Conservation (phyloP, 2,329 filamentous ascomycete genomes). For the Simplicillium sp. region DNA sequence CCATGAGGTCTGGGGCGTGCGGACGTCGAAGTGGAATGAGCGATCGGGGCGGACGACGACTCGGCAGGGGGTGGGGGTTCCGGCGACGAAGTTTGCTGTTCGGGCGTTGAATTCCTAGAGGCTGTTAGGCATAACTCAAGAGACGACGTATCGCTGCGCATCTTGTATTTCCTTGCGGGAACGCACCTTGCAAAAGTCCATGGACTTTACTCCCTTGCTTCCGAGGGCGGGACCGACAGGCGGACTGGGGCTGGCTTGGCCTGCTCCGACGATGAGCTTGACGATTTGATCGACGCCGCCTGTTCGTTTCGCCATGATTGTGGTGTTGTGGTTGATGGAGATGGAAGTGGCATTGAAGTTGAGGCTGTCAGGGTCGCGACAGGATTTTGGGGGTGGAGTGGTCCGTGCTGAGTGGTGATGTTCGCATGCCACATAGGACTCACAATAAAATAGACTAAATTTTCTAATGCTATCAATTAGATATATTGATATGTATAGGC, state of each 20-base stretch:
- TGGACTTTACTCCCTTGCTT: conserved; percentile 96
- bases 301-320: conserved; percentile 38
- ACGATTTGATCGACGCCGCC: conserved; percentile 62
- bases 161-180: conserved; percentile 9
- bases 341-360: not conserved
- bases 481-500: too few species aligned
- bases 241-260: conserved; percentile 87
- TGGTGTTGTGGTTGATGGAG: conserved; percentile 6
- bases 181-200: conserved; percentile 96
- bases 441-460: too few species aligned
- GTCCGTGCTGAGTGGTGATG: too few species aligned
- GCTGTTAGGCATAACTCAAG: conserved; percentile 7
- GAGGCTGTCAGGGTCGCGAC: too few species aligned
- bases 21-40: conserved; percentile 84
- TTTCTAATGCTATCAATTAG: too few species aligned
- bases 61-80: conserved; percentile 81
- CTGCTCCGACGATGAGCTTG: conserved; percentile 95
- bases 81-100: conserved; percentile 72
- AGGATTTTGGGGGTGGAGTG: too few species aligned
- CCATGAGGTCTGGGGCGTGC: conserved; percentile 90
- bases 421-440: too few species aligned
- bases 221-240: conserved; percentile 94
- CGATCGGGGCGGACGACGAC: conserved; percentile 90
- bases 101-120: conserved; percentile 89
- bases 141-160: too few species aligned